Evolutionary conservation across 768 basidiomycete genomes (phyloP).

Genomic region (Austroboletus eburneus): DNA sequence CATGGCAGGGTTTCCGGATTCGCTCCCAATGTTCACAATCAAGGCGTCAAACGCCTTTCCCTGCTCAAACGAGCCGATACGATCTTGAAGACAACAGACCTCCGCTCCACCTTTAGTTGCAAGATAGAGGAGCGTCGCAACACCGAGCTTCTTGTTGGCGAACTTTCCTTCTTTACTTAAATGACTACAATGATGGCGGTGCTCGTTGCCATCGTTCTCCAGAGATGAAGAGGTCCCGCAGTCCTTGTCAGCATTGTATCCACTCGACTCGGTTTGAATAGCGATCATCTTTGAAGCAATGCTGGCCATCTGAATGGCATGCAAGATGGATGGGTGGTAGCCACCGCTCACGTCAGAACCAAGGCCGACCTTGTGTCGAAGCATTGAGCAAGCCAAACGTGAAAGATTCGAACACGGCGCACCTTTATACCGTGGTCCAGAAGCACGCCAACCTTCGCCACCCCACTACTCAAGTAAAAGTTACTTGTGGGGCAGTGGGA

Average conservation of each 20-base stretch:
- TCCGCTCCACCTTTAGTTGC: constrained; percentile 90
- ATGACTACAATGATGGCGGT: neutral
- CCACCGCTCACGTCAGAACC: constrained; percentile 94
- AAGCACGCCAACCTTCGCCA: constrained; percentile 73
- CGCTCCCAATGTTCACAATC: constrained; percentile 54
- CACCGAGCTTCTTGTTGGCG: constrained; percentile 58
- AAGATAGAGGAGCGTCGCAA: constrained; percentile 79
- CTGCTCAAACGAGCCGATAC: constrained; percentile 68
- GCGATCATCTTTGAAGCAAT: constrained; percentile 75
- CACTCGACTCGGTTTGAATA: constrained; percentile 35
- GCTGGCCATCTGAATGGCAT: constrained; percentile 68
- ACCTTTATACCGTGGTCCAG: constrained; percentile 85
- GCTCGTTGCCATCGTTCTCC: neutral
- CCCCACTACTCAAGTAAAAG: constrained; percentile 84
- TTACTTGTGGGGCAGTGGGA: constrained; percentile 96
- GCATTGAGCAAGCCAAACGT: constrained; percentile 3
- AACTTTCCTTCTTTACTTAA: constrained; percentile 31
- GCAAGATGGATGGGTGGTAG: constrained; percentile 75
- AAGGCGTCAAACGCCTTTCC: constrained; percentile 94
- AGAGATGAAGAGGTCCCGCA: neutral
- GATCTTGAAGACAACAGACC: constrained; percentile 66
- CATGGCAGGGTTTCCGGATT: constrained; percentile 52
- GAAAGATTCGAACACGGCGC: constrained; percentile 7
- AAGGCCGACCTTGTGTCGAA: constrained; percentile 67
- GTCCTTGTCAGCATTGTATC: neutral